A percentile compares a stretch with the other conserved stretches of the same genome.
Conservation (phyloP, 2,329 filamentous ascomycete species). For the Tolypocladium pustulatum region DNA sequence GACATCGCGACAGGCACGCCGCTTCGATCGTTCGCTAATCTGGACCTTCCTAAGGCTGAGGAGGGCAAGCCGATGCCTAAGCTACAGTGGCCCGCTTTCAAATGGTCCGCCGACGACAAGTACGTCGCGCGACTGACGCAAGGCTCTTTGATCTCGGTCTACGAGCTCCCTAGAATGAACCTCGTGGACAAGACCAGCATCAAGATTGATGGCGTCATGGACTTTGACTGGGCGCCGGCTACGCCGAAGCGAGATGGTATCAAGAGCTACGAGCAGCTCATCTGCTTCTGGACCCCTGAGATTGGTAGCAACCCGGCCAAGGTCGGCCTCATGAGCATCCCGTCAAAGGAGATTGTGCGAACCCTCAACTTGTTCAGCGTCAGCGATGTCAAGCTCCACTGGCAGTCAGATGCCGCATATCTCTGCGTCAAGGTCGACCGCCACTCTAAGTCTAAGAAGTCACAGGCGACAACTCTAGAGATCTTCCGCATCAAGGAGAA, state of each 20-base stretch:
- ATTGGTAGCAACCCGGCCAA: conserved; percentile 96
- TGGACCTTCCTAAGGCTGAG: conserved; percentile 58
- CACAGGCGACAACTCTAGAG: conserved; percentile 89
- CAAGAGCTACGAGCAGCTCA: conserved; percentile 88
- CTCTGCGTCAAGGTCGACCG: conserved; percentile 98
- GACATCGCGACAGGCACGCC: conserved; percentile 84
- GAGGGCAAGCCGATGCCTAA: conserved; percentile 65
- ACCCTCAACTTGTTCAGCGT: conserved; percentile 98
- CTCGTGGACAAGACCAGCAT: conserved; percentile 82
- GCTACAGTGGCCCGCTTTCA: conserved; percentile 97
- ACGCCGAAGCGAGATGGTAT: conserved; percentile 71
- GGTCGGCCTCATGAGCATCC: conserved; percentile 92
- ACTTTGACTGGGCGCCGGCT: conserved; percentile 95
- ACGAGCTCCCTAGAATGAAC: conserved; percentile 82
- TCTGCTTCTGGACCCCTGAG: conserved; percentile 98
- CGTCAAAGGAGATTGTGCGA: conserved; percentile 86
- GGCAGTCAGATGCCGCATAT: conserved; percentile 91
- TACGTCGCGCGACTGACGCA: conserved; percentile 90
- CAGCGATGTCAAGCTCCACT: conserved; percentile 94
- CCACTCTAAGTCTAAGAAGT: conserved; percentile 99
- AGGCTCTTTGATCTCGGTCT: conserved; percentile 80
- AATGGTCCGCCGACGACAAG: conserved; percentile 96
- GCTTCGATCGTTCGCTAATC: conserved; percentile 83
- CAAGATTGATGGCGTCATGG: conserved; percentile 93
- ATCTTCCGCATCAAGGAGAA: conserved; percentile 98